These are phyloP conservation scores for Rubroboletus satanas DNA, from an alignment of 768 basidiomycete genomes.

Conservation along the genomic window DNA sequence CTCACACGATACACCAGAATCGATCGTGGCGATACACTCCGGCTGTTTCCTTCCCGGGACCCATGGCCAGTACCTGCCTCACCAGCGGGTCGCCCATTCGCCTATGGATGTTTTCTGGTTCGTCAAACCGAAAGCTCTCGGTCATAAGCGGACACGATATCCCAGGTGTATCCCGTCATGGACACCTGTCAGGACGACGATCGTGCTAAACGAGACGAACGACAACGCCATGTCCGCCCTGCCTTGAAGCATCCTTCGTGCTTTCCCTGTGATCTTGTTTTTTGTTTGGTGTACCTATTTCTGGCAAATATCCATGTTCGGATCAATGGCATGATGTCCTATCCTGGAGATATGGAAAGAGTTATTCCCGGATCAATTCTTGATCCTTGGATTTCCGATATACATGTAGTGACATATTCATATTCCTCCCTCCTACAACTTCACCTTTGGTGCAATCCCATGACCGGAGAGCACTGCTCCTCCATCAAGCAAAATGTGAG, in stretches of 20 bases:
- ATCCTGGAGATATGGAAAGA: not conserved
- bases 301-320: slow-evolving; percentile 3
- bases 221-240: slow-evolving; percentile 7
- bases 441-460: slow-evolving; percentile 23
- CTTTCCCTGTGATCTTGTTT: not conserved
- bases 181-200: slow-evolving; percentile 7
- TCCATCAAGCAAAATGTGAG: slow-evolving; percentile 70
- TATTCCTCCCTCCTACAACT: slow-evolving; percentile 16
- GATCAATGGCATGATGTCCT: not conserved
- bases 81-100: no score
- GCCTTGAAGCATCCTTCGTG: slow-evolving; percentile 2
- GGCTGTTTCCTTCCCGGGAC: no score
- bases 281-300: not conserved
- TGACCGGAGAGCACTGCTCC: slow-evolving; percentile 34
- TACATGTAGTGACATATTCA: not conserved
- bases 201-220: slow-evolving; percentile 9
- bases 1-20: no score
- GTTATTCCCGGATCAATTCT: not conserved
- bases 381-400: no score
- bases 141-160: no score
- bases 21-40: no score
- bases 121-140: no score
- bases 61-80: no score
- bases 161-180: not conserved
- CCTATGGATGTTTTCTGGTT: no score